A percentile compares a stretch with the other conserved stretches of the same genome.
Evolutionary conservation across 208 protist genomes (phyloP).

Genomic region (Trypanosoma vivax): DNA sequence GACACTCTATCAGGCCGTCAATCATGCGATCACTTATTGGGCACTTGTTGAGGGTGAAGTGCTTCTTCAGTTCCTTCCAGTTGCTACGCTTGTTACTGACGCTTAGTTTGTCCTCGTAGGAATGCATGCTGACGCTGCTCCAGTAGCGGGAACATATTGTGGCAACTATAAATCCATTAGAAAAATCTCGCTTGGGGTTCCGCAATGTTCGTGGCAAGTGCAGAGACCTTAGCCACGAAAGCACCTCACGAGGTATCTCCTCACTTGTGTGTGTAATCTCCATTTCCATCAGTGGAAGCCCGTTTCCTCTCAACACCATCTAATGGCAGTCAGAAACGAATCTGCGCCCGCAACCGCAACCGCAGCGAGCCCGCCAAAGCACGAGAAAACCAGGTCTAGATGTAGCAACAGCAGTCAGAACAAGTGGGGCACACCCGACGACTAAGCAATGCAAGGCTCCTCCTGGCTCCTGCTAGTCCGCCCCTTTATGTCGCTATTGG

Average conservation of each 20-base stretch:
- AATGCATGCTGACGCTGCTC: constrained; percentile 85
- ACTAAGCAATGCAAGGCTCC: no score
- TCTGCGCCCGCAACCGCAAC: no score
- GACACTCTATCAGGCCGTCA: constrained; percentile 66
- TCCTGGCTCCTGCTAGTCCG: no score
- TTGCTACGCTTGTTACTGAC: constrained; percentile 78
- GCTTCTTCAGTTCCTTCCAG: constrained; percentile 75
- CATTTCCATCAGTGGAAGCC: neutral
- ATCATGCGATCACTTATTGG: constrained; percentile 68
- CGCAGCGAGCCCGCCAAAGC: no score
- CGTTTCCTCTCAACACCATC: no score
- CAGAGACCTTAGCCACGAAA: constrained; percentile 89
- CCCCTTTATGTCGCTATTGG: no score
- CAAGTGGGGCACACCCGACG: no score
- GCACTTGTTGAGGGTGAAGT: constrained; percentile 52
- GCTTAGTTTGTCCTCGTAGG: constrained; percentile 76
- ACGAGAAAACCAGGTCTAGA: no score
- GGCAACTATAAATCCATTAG: constrained; percentile 89
- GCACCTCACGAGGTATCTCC: constrained; percentile 76
- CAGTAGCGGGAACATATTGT: constrained; percentile 93
- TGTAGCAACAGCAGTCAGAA: no score
- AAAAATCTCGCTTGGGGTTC: constrained; percentile 83
- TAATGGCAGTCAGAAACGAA: no score
- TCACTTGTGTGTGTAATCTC: neutral
- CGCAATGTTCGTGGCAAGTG: constrained; percentile 69